Base-by-base conservation (phyloP, 1,139 yeast genomes). In the Meyerozyma guilliermondii region DNA sequence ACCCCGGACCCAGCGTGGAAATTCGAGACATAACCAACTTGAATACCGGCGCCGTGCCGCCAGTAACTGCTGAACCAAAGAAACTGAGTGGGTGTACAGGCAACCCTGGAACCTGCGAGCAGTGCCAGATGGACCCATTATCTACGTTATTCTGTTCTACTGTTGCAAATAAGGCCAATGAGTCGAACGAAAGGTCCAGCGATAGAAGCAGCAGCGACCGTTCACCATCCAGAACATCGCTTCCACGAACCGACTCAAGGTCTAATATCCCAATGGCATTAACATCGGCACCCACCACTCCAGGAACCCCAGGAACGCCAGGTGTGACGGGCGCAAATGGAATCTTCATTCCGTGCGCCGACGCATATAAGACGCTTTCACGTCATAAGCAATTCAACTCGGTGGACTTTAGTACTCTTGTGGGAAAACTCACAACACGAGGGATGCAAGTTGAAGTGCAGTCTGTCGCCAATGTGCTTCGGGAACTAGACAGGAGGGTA, bases 361-460 rank as follows among this genome's bases (percentile, higher is more conserved):
- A 88, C 52, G 96, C 96, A 0, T 87, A 87, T 62, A 84, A 82
- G 62, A 87, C 95, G 0, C 72, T 87, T 41, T 81, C 92, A 18
- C 71, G 95, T 46, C 96, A 87, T 60, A 82, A 84, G 50, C 80
- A 83, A 51, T 86, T 87, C 62, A 74, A 75, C 46, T 70, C 80
- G 9, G 87, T 83, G 14, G 95, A 87, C 50, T 80, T 87, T 54
- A 78, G 85, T 41, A 76, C 81, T 1, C 68, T 87, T 48, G 89
- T 87, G 4, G 87, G 87, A 8, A 80, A 83, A 54, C 71, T 87
- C 50, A 81, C 85, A 34, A 86, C 95, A 0, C 70, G 86, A 50
- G 95, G 95, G 2, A 85, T 86, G 86, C 88, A 84, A 54, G 95
- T 87, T 35, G 96, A 87, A 55, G 95, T 86, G 7, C 87, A 84